Percentiles rank a stretch among this genome's conserved stretches.
phyloP scores from a whole-genome alignment of 177 flowering plant genomes.

The Vitis hybrid region DNA sequence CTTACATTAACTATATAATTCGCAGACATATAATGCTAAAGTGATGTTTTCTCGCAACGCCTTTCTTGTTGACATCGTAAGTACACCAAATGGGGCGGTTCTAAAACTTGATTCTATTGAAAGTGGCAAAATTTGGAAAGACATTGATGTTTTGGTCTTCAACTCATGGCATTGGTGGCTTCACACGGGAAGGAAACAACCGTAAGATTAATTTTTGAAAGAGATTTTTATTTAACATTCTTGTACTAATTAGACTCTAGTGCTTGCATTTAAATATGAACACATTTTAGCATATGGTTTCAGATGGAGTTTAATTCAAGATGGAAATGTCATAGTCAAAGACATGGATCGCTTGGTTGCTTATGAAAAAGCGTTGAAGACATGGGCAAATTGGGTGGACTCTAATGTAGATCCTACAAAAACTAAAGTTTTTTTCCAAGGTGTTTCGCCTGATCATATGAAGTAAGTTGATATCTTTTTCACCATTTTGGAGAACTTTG shows the following conservation, averaged over 20 bases:
- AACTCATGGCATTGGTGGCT: conserved; percentile 68
- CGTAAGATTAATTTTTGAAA: conserved; percentile 20
- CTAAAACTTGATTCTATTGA: conserved; percentile 43
- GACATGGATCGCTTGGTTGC: conserved; percentile 51
- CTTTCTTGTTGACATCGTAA: conserved; percentile 45
- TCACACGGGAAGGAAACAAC: conserved; percentile 38
- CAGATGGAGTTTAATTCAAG: conserved; percentile 47
- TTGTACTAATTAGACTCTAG: neutral
- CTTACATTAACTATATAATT: neutral
- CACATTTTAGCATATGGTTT: neutral
- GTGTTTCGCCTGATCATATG: conserved; percentile 48
- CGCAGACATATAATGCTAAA: conserved; percentile 24
- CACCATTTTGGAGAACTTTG: no score
- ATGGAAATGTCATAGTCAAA: conserved; percentile 18
- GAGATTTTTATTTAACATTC: neutral
- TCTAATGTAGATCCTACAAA: conserved; percentile 24
- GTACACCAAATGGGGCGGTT: conserved; percentile 21
- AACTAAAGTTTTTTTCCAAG: conserved; percentile 50
- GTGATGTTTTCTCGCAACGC: conserved; percentile 32
- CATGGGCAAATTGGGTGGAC: conserved; percentile 61
- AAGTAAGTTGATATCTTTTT: conserved; percentile 25
- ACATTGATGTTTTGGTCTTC: conserved; percentile 43
- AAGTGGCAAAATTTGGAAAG: conserved; percentile 38
- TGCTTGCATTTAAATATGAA: neutral
- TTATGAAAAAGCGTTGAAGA: conserved; percentile 35